Percentiles rank a stretch among this genome's conserved stretches.
phyloP scores from a whole-genome alignment of 2,329 filamentous ascomycete species.

The Camillea tinctor region DNA sequence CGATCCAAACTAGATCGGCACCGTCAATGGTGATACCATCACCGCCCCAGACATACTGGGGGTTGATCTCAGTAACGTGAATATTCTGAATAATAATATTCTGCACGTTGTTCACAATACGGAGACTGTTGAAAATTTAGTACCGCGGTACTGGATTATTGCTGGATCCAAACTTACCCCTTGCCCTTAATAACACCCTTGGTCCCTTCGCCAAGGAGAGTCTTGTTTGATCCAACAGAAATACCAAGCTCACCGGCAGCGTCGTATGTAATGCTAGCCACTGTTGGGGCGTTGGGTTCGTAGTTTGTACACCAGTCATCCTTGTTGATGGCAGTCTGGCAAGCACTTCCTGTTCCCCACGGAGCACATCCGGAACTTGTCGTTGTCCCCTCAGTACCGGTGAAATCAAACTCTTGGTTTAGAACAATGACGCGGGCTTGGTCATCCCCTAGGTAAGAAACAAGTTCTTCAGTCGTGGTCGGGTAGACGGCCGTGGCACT shows the following conservation, averaged over 20 bases:
- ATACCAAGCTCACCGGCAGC: conserved; percentile 51
- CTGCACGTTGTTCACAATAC: conserved; percentile 43
- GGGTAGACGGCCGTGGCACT: conserved; percentile 52
- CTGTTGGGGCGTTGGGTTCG: conserved; percentile 49
- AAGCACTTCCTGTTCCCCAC: conserved; percentile 49
- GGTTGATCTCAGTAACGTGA: conserved; percentile 52
- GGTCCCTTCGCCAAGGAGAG: conserved; percentile 50
- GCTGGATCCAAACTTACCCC: conserved; percentile 32
- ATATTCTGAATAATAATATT: conserved; percentile 62
- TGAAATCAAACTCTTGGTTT: conserved; percentile 55
- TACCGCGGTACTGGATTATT: background rate
- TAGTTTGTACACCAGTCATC: conserved; percentile 60
- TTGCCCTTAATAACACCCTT: conserved; percentile 57
- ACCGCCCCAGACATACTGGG: conserved; percentile 56
- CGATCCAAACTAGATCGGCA: conserved; percentile 34
- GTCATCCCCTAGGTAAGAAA: conserved; percentile 55
- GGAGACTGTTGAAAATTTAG: conserved; percentile 27
- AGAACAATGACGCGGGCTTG: conserved; percentile 56
- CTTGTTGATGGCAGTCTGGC: conserved; percentile 61
- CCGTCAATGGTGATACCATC: conserved; percentile 53
- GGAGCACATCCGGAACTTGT: conserved; percentile 56
- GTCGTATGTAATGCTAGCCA: conserved; percentile 43
- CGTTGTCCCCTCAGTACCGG: conserved; percentile 49
- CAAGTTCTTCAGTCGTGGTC: conserved; percentile 51
- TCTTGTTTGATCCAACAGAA: conserved; percentile 55